Percentiles rank a stretch among this genome's conserved stretches.
Evolutionary conservation across 352 stramenopile species (phyloP).

Genomic region (Pythium phragmiticola): DNA sequence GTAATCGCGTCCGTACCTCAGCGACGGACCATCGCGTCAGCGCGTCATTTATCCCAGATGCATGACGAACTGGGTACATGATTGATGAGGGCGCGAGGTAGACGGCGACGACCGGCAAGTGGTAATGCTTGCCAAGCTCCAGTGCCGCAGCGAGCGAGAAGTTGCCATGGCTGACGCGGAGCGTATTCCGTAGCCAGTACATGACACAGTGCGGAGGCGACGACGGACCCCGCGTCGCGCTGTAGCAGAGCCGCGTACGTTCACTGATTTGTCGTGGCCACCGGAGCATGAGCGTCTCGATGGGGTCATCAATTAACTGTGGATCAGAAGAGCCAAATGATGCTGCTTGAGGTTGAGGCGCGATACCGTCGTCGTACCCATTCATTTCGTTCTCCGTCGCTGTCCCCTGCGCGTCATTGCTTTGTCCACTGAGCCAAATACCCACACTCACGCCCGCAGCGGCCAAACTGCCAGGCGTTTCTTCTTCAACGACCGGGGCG

Average conservation of each 20-base stretch:
- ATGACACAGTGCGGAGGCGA: constrained; percentile 36
- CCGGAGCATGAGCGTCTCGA: constrained; percentile 33
- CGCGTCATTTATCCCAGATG: constrained; percentile 50
- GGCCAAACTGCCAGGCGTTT: constrained; percentile 1
- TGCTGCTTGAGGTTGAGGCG: constrained; percentile 2
- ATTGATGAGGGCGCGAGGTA: constrained; percentile 46
- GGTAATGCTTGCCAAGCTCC: constrained; percentile 40
- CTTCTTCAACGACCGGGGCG: constrained; percentile 10
- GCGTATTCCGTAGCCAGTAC: constrained; percentile 69
- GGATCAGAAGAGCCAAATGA: constrained; percentile 2
- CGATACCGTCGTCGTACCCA: too few species aligned
- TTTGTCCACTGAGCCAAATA: constrained; percentile 15
- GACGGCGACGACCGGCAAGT: constrained; percentile 45
- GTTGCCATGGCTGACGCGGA: constrained; percentile 63
- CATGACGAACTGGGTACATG: constrained; percentile 56
- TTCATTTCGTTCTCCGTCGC: too few species aligned
- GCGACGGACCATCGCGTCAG: constrained; percentile 50
- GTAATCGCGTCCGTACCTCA: constrained; percentile 49
- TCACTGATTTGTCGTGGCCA: constrained; percentile 54
- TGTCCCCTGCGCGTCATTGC: background rate
- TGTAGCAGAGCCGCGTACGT: constrained; percentile 42
- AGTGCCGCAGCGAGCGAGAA: constrained; percentile 55
- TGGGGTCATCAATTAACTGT: background rate
- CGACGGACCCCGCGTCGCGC: constrained; percentile 7
- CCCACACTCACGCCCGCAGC: background rate